Evolutionary conservation across 2,329 filamentous ascomycete species (phyloP).

Genomic region (Botrytis galanthina): DNA sequence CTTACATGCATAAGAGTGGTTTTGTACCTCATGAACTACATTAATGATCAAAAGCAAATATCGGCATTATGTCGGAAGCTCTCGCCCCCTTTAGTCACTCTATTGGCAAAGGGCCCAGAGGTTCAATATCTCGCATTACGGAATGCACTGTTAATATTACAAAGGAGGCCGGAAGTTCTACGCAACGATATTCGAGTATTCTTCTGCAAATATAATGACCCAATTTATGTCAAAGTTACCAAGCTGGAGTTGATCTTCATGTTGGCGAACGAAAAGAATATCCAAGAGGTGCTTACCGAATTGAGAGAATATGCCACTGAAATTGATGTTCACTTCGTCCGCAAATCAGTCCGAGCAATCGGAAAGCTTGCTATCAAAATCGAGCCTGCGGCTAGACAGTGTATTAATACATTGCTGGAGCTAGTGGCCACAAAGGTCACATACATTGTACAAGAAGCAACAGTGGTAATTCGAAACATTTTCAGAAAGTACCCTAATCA

Average conservation of each 20-base stretch:
- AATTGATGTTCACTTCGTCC: slow-evolving; percentile 97
- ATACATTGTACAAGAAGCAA: slow-evolving; percentile 98
- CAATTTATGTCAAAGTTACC: slow-evolving; percentile 98
- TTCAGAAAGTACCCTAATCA: slow-evolving; percentile 99
- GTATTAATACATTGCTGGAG: slow-evolving; percentile 89
- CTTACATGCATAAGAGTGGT: slow-evolving; percentile 95
- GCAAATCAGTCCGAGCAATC: slow-evolving; percentile 95
- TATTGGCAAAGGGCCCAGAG: slow-evolving; percentile 93
- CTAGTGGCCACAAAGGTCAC: slow-evolving; percentile 97
- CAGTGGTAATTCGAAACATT: slow-evolving; percentile 97
- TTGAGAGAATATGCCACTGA: slow-evolving; percentile 95
- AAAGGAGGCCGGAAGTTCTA: slow-evolving; percentile 87
- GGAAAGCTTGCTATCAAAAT: slow-evolving; percentile 99
- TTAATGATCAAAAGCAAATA: slow-evolving; percentile 85
- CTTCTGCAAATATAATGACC: slow-evolving; percentile 99
- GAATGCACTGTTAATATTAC: slow-evolving; percentile 90
- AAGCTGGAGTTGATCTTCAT: slow-evolving; percentile 99
- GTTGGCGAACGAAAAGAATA: slow-evolving; percentile 93
- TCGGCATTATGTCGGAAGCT: slow-evolving; percentile 85
- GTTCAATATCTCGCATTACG: slow-evolving; percentile 96
- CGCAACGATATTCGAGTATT: slow-evolving; percentile 97
- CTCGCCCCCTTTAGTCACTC: slow-evolving; percentile 89
- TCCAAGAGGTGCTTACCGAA: slow-evolving; percentile 90
- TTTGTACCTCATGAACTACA: slow-evolving; percentile 98
- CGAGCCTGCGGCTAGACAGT: slow-evolving; percentile 83